These are phyloP conservation scores for Zygoascus meyerae DNA, from an alignment of 1,139 yeast species.

Conservation along the genomic window DNA sequence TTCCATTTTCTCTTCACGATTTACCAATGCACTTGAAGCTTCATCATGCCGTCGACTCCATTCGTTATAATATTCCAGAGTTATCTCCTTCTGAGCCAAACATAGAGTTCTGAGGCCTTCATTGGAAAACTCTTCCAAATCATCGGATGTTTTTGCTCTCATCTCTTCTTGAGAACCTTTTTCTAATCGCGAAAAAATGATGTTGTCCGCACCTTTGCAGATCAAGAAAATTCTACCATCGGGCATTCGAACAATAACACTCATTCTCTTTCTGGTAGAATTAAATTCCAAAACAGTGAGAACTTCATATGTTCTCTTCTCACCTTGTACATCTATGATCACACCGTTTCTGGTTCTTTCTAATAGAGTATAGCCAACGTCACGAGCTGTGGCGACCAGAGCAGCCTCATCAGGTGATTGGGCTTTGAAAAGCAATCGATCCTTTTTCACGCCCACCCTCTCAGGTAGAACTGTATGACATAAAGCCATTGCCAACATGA, in stretches of 20 bases:
- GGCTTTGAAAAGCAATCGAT: conserved; percentile 64
- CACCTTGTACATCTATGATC: conserved; percentile 68
- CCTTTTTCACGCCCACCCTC: conserved; percentile 41
- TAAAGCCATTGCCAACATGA: conserved; percentile 73
- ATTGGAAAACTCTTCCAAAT: conserved; percentile 82
- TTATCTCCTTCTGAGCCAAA: conserved; percentile 72
- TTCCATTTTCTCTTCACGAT: conserved; percentile 74
- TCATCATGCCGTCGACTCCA: conserved; percentile 68
- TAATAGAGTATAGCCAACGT: conserved; percentile 75
- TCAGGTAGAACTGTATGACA: conserved; percentile 93
- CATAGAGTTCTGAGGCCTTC: conserved; percentile 95
- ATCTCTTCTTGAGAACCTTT: conserved; percentile 36
- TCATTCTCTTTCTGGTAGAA: conserved; percentile 94
- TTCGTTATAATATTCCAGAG: conserved; percentile 50
- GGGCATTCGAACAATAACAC: conserved; percentile 66
- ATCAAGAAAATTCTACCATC: conserved; percentile 54
- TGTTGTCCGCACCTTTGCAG: conserved; percentile 93
- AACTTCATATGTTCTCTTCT: conserved; percentile 58
- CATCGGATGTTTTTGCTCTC: conserved; percentile 61
- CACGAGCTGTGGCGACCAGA: conserved; percentile 85
- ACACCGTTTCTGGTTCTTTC: conserved; percentile 69
- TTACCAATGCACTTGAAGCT: conserved; percentile 65
- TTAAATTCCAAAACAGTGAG: conserved; percentile 75
- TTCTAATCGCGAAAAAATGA: conserved; percentile 62
- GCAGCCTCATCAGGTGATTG: conserved; percentile 99